Base-by-base conservation (phyloP, 257 asterid species). In the Buddleja alternifolia region DNA sequence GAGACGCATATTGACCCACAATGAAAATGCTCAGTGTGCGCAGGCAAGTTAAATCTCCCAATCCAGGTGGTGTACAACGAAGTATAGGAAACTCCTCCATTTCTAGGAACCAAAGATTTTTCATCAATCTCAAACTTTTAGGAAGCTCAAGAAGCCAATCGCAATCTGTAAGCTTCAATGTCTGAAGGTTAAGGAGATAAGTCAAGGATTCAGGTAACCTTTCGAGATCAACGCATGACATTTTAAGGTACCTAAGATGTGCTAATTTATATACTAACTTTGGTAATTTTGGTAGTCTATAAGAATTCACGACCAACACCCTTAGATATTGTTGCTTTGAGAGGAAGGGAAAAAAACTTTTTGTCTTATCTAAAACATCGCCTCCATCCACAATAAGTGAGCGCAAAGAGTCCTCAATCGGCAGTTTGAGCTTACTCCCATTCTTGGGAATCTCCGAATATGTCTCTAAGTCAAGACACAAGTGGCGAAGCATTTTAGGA, bases 161-260 rank as follows among this genome's bases (percentile, higher is more conserved):
- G 3, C 40, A 54, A 25, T 54, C 2, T 20, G 25, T 11, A 23
- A 54, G 61, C 46, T 58, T 58, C 46, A 58, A 58, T 7, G 64
- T 58, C 14, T 32, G 64, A 58, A 58, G 64, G 40, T 58, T n/a
- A n/a, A n/a, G n/a, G n/a, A n/a, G n/a, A n/a, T n/a, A n/a, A n/a
- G n/a, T n/a, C n/a, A n/a, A n/a, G 40, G 44, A 58, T 12, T 34
- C 42, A 6, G 46, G 64, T 10, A 58, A 58, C 29, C 0, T 3
- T 24, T 53, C 10, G 17, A 40, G 39, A 3, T 3, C 0, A 8
- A 0, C 1, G 42, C 73, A 67, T 0, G 12, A 1, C 24, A 67
- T 40, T 14, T 12, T 6, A 41, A 67, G 73, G 46, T 39, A 55
- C 55, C 44, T 53, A 14, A 67, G 73, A 53, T 67, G 73, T 52